Base-by-base conservation (phyloP, 352 stramenopile species). In the Peronospora farinosa region DNA sequence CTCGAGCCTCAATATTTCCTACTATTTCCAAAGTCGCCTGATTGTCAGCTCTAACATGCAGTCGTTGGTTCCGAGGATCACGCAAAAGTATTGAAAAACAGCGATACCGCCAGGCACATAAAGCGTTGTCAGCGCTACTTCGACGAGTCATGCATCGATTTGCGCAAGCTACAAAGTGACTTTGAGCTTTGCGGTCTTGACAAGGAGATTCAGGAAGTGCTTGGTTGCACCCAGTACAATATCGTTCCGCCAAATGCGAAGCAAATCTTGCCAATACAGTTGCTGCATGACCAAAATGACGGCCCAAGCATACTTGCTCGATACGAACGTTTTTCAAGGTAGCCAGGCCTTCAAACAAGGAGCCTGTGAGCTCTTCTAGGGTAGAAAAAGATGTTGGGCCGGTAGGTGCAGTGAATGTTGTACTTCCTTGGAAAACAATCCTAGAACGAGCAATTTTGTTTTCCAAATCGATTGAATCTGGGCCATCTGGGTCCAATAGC, bases 1-100 rank as follows among this genome's bases (percentile, higher is more conserved):
- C 27, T 41, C 61, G 54, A 11, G 76, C 67, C n/a, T 70, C 45
- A 33, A 87, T 78, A 39, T 79, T 78, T 2, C 71, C 69, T 16
- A 80, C 46, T 10, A 87, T 60, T 43, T 69, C 54, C 27, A 64
- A 45, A 12, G 58, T 47, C 12, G 68, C 64, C 25, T 57, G 28
- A 15, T 57, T 56, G 5, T 65, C 47, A 2, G 68, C 67, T 23
- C 68, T 16, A 32, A 80, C 57, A n/a, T 66, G 61, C 2, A 83
- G 32, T 16, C 59, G 54, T 9, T 71, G 57, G 25, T 65, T 60
- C 7, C 44, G 40, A 16, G 32, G 40, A 17, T 84, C 76, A 1
- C 60, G 54, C 21, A 85, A 51, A 44, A 75, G 59, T 31, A 87
- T 67, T 15, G 43, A 47, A 17, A 82, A 51, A 8, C 27, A 45